Evolutionary conservation across 2,329 filamentous ascomycete species (phyloP).

Genomic region (Keithomyces neogunnii): DNA sequence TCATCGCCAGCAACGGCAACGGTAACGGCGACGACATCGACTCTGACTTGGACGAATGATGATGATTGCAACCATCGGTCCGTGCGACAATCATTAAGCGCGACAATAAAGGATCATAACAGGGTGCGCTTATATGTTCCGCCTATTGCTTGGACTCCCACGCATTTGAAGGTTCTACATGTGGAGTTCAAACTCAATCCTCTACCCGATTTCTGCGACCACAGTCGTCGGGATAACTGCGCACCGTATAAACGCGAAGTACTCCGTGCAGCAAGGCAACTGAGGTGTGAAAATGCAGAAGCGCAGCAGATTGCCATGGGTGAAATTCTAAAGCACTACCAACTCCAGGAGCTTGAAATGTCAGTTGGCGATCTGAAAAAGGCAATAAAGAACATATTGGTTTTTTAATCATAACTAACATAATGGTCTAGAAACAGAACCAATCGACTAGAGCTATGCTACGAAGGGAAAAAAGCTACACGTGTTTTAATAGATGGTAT

Average conservation of each 20-base stretch:
- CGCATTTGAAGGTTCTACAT: background rate
- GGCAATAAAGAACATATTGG: background rate
- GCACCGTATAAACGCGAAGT: background rate
- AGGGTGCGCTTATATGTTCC: background rate
- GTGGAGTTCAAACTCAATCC: background rate
- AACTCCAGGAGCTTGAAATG: background rate
- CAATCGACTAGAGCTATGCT: background rate
- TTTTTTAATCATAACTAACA: background rate
- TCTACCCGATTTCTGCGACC: background rate
- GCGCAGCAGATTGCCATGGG: background rate
- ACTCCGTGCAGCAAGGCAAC: background rate
- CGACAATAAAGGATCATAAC: background rate
- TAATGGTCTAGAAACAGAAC: background rate
- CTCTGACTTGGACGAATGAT: background rate
- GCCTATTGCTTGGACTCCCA: background rate
- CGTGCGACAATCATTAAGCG: background rate
- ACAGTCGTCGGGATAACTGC: background rate
- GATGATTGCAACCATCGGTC: background rate
- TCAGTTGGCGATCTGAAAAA: background rate
- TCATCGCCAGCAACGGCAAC: background rate
- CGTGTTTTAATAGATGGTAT: background rate
- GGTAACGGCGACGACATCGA: background rate
- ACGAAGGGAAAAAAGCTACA: background rate
- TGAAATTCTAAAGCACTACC: background rate
- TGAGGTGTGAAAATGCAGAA: background rate